phyloP scores from a whole-genome alignment of 208 protist species.

The Trypanosomatidae sp. region DNA sequence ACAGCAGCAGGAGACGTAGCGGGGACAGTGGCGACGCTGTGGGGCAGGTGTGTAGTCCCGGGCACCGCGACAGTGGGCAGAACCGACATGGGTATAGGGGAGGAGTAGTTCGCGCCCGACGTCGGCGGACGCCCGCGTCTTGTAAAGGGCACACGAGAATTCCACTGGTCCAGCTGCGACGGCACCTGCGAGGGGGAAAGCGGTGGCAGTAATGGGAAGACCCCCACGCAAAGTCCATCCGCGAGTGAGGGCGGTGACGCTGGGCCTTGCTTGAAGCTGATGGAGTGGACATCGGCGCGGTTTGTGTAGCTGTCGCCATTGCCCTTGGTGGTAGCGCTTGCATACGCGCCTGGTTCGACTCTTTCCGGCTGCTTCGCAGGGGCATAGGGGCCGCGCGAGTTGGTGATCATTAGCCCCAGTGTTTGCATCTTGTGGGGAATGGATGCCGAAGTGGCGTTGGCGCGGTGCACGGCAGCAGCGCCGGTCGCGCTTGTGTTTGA shows the following conservation, averaged over 20 bases:
- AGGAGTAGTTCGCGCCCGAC: not conserved
- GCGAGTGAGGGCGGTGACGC: not conserved
- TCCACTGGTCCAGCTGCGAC: not conserved
- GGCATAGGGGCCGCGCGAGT: not conserved
- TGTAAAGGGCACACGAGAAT: not conserved
- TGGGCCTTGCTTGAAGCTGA: not conserved
- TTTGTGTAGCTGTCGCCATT: not conserved
- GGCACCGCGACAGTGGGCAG: not conserved
- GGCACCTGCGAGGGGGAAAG: not conserved
- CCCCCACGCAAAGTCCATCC: not conserved
- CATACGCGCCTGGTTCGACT: not conserved
- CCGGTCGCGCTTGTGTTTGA: not conserved
- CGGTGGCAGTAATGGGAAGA: slow-evolving; percentile 3
- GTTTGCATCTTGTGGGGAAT: not conserved
- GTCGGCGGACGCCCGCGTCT: no score
- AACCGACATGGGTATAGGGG: not conserved
- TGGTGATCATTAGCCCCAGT: not conserved
- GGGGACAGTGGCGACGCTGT: not conserved
- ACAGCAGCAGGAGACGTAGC: not conserved
- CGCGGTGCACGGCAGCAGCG: not conserved
- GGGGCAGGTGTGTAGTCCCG: not conserved
- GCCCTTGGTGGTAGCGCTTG: not conserved
- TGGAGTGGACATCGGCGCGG: not conserved
- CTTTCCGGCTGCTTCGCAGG: not conserved
- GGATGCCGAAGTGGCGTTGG: not conserved